Base-by-base conservation (phyloP, 805 yeast genomes). In the Saturnispora serradocipensis region DNA sequence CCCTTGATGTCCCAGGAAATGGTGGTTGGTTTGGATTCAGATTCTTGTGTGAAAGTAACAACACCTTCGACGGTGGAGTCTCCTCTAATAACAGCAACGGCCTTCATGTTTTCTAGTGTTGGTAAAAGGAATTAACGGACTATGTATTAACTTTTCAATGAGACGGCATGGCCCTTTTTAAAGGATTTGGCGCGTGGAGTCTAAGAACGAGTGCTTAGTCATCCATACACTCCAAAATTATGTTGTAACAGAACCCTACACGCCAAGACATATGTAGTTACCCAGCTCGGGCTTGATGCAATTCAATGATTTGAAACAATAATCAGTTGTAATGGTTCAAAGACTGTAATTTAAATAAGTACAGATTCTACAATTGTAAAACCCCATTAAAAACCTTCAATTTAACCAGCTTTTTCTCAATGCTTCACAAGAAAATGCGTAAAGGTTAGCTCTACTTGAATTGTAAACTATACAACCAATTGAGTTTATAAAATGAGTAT, bases 71-170 rank as follows among this genome's bases (percentile, higher is more conserved):
- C 96, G 62, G 81, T 82, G 55, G 95, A 79, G 69, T 89, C 97
- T 64, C 99, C 99, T 76, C 95, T 89, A 62, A 93, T 75, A 64
- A 93, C 95, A 70, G 98, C 98, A 69, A 93, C 97, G 78, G 58
- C 58, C 40, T 54, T 57, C 42, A 55, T 57, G 48, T 30, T n/a
- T 30, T 9, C 6, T 22, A 18, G 27, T 24, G 6, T 20, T 24
- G 18, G 27, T 20, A 11, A 45, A 34, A 30, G 39, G 16, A 22
- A 18, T 16, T 9, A 30, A 20, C 20, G 25, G 24, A 25, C 3
- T n/a, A 18, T 22, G 15, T 8, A 36, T 20, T 27, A 3, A 42
- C 25, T 30, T 32, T 30, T 24, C 11, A 20, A 5, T 25, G n/a
- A 45, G 36, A n/a, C 20, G 5, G 22, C 24, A 24, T 34, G 16